Conservation (phyloP, 805 yeast species). For the Wickerhamiella slavikovae region DNA sequence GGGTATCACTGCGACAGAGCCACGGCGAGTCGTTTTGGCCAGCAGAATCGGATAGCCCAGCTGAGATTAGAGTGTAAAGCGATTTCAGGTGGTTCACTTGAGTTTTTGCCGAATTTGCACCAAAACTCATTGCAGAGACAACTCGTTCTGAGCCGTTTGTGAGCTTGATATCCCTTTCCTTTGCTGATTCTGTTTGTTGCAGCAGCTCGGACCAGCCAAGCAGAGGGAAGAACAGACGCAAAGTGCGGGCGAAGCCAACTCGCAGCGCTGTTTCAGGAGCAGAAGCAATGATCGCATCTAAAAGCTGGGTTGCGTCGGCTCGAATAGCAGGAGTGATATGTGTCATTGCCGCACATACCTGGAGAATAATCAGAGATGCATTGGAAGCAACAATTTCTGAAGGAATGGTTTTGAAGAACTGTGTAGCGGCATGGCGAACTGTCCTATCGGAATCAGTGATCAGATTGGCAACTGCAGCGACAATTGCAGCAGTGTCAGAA, state of each 20-base stretch:
- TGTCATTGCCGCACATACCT: conserved; percentile 80
- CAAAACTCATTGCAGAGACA: conserved; percentile 8
- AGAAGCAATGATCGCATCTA: conserved; percentile 38
- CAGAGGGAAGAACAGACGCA: conserved; percentile 45
- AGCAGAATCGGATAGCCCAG: conserved; percentile 6
- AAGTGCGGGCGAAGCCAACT: conserved; percentile 11
- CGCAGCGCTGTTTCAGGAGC: conserved; percentile 21
- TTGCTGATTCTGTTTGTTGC: too few species aligned
- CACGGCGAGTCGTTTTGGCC: conserved; percentile 8
- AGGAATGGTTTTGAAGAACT: conserved; percentile 15
- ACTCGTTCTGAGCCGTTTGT: conserved; percentile 8
- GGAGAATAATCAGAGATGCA: conserved; percentile 27
- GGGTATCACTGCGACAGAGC: conserved; percentile 27
- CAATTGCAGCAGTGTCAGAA: conserved; percentile 6
- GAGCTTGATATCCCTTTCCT: conserved; percentile 3
- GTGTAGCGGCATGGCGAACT: conserved; percentile 42
- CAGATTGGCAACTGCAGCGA: conserved; percentile 38
- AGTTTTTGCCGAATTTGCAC: conserved; percentile 11
- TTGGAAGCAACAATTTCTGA: conserved; percentile 19
- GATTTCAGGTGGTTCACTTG: conserved; percentile 11
- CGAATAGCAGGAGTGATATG: conserved; percentile 65
- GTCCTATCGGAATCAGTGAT: conserved; percentile 42
- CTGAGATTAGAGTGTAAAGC: conserved; percentile 5
- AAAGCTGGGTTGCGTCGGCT: conserved; percentile 49
- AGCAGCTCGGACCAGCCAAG: conserved; percentile 79